Conservation (phyloP, 352 stramenopile genomes). For the Phytophthora melonis region DNA sequence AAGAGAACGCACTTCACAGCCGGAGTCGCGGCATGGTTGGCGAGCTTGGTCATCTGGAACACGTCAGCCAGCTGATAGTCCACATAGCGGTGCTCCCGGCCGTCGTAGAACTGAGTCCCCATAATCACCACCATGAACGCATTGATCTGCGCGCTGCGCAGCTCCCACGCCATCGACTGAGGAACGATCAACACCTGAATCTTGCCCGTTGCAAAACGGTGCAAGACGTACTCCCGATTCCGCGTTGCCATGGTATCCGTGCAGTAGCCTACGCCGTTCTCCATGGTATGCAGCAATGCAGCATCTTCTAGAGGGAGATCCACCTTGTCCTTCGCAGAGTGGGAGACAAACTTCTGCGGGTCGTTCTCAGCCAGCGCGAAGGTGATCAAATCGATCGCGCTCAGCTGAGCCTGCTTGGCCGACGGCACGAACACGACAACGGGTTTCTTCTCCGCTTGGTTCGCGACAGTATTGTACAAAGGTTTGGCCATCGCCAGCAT, state of each 20-base stretch:
- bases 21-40: conserved; percentile 44
- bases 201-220: conserved; percentile 87
- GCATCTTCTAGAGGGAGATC: conserved; percentile 84
- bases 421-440: conserved; percentile 98
- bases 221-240: conserved; percentile 93
- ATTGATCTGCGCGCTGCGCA: conserved; percentile 71
- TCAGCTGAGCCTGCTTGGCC: conserved; percentile 98
- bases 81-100: conserved; percentile 94
- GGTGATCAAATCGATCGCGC: conserved; percentile 98
- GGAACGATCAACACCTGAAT: conserved; percentile 96
- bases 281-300: conserved; percentile 94
- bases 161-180: conserved; percentile 94
- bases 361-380: conserved; percentile 94
- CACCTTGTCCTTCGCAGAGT: conserved; percentile 42
- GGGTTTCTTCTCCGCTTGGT: conserved; percentile 89
- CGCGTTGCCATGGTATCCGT: conserved; percentile 93
- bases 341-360: conserved; percentile 66
- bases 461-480: conserved; percentile 95
- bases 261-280: conserved; percentile 96
- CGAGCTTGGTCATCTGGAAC: conserved; percentile 98
- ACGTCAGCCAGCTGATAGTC: conserved; percentile 98
- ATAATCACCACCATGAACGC: conserved; percentile 98
- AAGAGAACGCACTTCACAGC: conserved; percentile 96
- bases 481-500: conserved; percentile 99
- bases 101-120: conserved; percentile 98